Conservation (phyloP, 257 asterid genomes). For the Salvia splendens region DNA sequence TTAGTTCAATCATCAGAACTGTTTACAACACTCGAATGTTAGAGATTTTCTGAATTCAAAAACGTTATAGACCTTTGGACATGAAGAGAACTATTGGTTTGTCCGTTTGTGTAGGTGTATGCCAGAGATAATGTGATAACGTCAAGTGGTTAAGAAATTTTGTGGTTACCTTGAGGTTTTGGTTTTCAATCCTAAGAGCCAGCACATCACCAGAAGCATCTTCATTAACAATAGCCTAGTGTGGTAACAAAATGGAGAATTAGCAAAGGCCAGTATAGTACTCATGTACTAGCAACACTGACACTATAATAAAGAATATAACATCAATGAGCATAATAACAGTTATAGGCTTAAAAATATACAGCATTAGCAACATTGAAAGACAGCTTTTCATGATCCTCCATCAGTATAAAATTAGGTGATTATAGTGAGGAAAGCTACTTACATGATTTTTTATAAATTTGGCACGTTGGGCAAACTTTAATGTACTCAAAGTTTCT, state of each 20-base stretch:
- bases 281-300: background rate
- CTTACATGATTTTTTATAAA: constrained; percentile 80
- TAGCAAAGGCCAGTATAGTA: background rate
- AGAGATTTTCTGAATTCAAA: background rate
- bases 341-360: background rate
- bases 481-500: constrained; percentile 82
- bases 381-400: background rate
- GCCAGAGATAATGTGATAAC: too few species aligned
- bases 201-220: constrained; percentile 37
- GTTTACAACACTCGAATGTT: background rate
- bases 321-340: too few species aligned
- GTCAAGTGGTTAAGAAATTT: background rate
- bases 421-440: background rate
- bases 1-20: background rate
- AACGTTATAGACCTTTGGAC: background rate
- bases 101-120: too few species aligned
- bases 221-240: constrained; percentile 34
- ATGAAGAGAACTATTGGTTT: background rate
- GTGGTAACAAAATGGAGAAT: constrained; percentile 5
- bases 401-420: background rate
- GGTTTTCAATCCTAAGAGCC: constrained; percentile 34
- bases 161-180: constrained; percentile 29
- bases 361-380: background rate
- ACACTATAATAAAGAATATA: background rate
- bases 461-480: constrained; percentile 91